Base-by-base conservation (phyloP, 805 yeast genomes). In the Teunomyces tritomae region DNA sequence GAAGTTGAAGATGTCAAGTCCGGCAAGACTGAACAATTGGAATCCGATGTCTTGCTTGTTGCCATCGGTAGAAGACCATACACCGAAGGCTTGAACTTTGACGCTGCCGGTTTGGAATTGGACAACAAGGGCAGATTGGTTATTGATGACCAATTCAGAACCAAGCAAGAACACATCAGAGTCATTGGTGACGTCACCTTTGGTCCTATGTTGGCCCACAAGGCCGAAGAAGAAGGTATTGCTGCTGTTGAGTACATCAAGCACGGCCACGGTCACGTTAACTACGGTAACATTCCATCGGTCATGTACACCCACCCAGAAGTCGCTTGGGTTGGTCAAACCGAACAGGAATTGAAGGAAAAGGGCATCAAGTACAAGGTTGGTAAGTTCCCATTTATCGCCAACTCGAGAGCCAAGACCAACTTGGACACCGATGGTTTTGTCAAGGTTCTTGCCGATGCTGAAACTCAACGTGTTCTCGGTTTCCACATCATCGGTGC, bases 291-390 rank as follows among this genome's bases (percentile, higher is more conserved):
- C 77, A 94, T 94, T 60, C 99, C 99, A 57, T 83, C 97, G 30
- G 99, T 94, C 57, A 94, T 94, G 99, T 94, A 94, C 80, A 85
- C 98, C 43, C 97, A 90, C 75, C 99, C 99, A 55, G 99, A 94
- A 78, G 97, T 94, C 59, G 98, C 98, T 45, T 94, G 99, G 99
- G 96, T 88, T 59, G 99, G 99, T 61, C 88, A 88, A 74, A 87
- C 84, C 64, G 99, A 94, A 77, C 85, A 91, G 77, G 91, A 91
- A 74, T 81, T 91, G 68, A 91, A 92, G 79, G 91, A 80, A 59
- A 89, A 89, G 61, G 97, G 97, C 59, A 83, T 90, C 70, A 79
- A 85, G 61, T 94, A 87, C 82, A 91, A 86, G 73, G 81, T 87
- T 52, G 99, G 99, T 67, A 94, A 94, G 76, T 94, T 92, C 90